Base-by-base conservation (phyloP, 805 yeast genomes). In the Cyberlindnera nakhonratchasimensis region DNA sequence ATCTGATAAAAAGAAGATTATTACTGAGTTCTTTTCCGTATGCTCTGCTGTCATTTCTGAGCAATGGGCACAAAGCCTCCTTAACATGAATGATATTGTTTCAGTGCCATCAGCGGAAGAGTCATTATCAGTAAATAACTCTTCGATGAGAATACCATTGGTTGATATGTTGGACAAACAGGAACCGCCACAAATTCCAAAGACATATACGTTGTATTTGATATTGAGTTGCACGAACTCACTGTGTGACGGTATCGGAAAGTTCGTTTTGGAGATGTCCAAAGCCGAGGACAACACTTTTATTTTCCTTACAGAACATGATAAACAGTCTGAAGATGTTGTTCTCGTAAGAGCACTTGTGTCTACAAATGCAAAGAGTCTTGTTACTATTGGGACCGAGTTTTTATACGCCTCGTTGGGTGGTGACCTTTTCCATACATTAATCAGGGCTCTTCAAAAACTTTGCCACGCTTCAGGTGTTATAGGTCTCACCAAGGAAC, bases 391-490 rank as follows among this genome's bases (percentile, higher is more conserved):
- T 22, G 75, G 73, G 35, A 63, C 73, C 9, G 66, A 70, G 3
- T 80, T 77, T 39, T 57, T 91, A 7, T 79, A 79, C 52, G 77
- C 89, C 0, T 69, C 84, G 5, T 62, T 86, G 55, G 95, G 88
- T 53, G 70, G 73, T 41, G 91, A 85, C 14, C 56, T 79, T 17
- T 90, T 86, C 59, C 84, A 84, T 43, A 63, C 69, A 9, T 55
- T 82, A 3, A 77, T 89, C 3, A 68, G 96, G 29, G 75, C 95
- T 0, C 70, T 86, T 7, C 97, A 91, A 59, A 81, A 82, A 48
- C 69, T 86, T 37, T 79, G 95, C 6, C 96, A 88, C 58, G 79
- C 90, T 0, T 74, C 90, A 0, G 97, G 97, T 0, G 65, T 87
- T 13, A 61, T 89, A n/a, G 80, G 79, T 0, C 57, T 84, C 11